phyloP scores from a whole-genome alignment of 129 eudicot genomes.

The Calendula officinalis region DNA sequence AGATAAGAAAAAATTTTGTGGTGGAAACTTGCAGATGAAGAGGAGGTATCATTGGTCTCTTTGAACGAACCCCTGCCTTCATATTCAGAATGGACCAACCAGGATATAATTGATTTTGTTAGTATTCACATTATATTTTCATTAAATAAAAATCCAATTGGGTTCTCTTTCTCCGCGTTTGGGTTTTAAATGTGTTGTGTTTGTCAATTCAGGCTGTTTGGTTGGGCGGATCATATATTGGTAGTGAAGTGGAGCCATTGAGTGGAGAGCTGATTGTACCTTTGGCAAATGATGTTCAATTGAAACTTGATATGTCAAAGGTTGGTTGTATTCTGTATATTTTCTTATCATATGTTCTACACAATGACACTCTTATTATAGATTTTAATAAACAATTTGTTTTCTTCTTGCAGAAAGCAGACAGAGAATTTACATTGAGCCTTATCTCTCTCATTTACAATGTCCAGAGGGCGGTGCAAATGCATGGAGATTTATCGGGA shows the following conservation, averaged over 20 bases:
- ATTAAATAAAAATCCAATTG: background rate
- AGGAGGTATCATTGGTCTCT: constrained; percentile 56
- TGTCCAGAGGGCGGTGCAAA: constrained; percentile 44
- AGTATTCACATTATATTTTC: constrained; percentile 33
- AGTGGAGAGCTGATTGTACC: constrained; percentile 66
- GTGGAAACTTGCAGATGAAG: constrained; percentile 40
- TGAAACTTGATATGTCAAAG: constrained; percentile 81
- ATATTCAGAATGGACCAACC: constrained; percentile 45
- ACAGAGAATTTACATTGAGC: constrained; percentile 51
- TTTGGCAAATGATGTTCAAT: constrained; percentile 42
- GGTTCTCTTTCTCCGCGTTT: constrained; percentile 1
- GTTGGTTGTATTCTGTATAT: constrained; percentile 27
- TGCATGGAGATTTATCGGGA: constrained; percentile 49
- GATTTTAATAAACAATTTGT: background rate
- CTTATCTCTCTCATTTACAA: constrained; percentile 54
- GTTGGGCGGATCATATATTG: constrained; percentile 80
- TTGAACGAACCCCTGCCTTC: constrained; percentile 47
- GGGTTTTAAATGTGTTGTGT: background rate
- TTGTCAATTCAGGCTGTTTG: constrained; percentile 52
- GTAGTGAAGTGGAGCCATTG: constrained; percentile 33
- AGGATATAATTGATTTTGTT: constrained; percentile 64
- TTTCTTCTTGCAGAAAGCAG: constrained; percentile 57
- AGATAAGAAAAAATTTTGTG: background rate
- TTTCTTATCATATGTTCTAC: background rate
- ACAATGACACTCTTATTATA: background rate